phyloP scores from a whole-genome alignment of 352 stramenopile genomes.

The Globisporangium orthogonon region DNA sequence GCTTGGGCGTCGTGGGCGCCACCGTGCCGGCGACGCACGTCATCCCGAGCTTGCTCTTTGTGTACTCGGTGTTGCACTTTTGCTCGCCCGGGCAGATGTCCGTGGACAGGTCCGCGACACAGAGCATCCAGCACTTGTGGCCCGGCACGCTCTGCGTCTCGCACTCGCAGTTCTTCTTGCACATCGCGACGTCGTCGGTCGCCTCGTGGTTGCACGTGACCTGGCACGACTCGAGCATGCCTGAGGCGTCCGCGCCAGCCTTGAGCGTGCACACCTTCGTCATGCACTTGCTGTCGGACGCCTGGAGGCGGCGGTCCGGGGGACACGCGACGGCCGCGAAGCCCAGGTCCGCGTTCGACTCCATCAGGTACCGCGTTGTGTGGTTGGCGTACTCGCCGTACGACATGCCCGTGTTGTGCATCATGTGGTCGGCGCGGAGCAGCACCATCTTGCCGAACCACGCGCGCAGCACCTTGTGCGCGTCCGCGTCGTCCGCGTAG shows the following conservation, averaged over 20 bases:
- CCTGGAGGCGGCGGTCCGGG: conserved; percentile 29
- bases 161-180: conserved; percentile 38
- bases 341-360: conserved; percentile 21
- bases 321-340: conserved; percentile 45
- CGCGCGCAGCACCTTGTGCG: conserved; percentile 37
- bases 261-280: conserved; percentile 38
- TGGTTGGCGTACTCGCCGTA: conserved; percentile 49
- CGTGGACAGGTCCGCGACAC: conserved; percentile 35
- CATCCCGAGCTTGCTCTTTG: conserved; percentile 36
- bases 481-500: conserved; percentile 17
- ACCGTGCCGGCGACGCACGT: conserved; percentile 24
- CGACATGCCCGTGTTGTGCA: conserved; percentile 50
- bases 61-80: conserved; percentile 32
- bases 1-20: conserved; percentile 11
- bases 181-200: conserved; percentile 23
- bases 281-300: conserved; percentile 42
- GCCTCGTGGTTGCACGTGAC: conserved; percentile 55
- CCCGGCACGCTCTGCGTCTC: conserved; percentile 18
- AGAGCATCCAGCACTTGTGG: conserved; percentile 55
- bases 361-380: conserved; percentile 44
- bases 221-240: conserved; percentile 36
- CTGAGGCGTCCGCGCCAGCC: conserved; percentile 16
- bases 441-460: conserved; percentile 73
- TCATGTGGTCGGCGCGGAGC: conserved; percentile 30
- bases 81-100: conserved; percentile 40